phyloP scores from a whole-genome alignment of 2,329 filamentous ascomycete genomes.

The Cyphellophora attinorum region DNA sequence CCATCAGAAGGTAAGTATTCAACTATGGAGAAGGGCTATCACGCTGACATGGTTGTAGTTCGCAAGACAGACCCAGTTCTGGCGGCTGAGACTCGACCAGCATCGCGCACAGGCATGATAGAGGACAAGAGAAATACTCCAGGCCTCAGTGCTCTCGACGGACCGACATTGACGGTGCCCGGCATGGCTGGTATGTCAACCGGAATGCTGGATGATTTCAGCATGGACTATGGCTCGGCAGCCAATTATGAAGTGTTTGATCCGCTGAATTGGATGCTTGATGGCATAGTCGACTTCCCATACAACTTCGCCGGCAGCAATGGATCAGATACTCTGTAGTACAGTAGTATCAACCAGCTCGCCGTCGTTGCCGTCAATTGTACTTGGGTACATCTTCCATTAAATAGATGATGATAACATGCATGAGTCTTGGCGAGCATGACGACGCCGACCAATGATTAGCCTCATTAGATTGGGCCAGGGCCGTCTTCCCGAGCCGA shows the following conservation, averaged over 20 bases:
- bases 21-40: background rate
- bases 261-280: conserved; percentile 86
- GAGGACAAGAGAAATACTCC: background rate
- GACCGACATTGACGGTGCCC: too few relatives aligned
- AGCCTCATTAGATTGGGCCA: too few relatives aligned
- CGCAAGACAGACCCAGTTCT: background rate
- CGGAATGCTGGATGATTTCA: conserved; percentile 14
- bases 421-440: too few relatives aligned
- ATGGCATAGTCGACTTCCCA: conserved; percentile 73
- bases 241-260: conserved; percentile 82
- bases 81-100: background rate
- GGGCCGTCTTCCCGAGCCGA: too few relatives aligned
- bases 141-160: conserved; percentile 3
- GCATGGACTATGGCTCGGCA: conserved; percentile 14
- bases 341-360: too few relatives aligned
- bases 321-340: too few relatives aligned
- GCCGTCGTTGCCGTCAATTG: too few relatives aligned
- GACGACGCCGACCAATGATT: too few relatives aligned
- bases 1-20: conserved; percentile 12
- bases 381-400: too few relatives aligned
- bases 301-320: conserved; percentile 42
- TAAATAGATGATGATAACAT: too few relatives aligned
- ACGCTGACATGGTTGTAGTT: background rate
- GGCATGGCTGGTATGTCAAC: conserved; percentile 20
- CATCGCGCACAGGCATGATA: background rate